Percentiles rank a stretch among this genome's conserved stretches.
Evolutionary conservation across 2,329 filamentous ascomycete genomes (phyloP).

Genomic region (Coniochaeta sp.): DNA sequence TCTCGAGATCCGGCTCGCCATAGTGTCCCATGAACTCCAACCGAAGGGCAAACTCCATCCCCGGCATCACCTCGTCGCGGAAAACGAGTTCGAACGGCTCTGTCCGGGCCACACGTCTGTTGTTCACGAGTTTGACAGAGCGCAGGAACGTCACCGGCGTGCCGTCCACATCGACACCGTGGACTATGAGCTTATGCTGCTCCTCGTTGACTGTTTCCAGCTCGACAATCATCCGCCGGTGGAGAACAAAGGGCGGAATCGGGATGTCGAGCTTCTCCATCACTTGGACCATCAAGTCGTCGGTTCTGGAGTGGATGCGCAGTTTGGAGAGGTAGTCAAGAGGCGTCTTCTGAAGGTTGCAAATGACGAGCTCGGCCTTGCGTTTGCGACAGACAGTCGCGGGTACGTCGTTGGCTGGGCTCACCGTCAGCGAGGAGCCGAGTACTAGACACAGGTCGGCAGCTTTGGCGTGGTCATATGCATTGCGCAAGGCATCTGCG

Average conservation of each 20-base stretch:
- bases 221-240: constrained; percentile 23
- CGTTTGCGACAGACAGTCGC: constrained; percentile 23
- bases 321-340: constrained; percentile 26
- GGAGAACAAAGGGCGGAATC: constrained; percentile 31
- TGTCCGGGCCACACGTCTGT: constrained; percentile 22
- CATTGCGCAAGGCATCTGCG: constrained; percentile 17
- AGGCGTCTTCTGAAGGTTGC: constrained; percentile 38
- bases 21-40: constrained; percentile 42
- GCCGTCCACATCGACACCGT: constrained; percentile 31
- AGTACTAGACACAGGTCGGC: constrained; percentile 39
- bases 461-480: constrained; percentile 25
- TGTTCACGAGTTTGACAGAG: constrained; percentile 30
- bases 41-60: constrained; percentile 24
- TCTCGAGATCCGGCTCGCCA: constrained; percentile 31
- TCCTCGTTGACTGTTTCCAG: constrained; percentile 13
- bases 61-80: constrained; percentile 18
- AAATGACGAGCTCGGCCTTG: constrained; percentile 30
- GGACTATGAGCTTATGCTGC: constrained; percentile 20
- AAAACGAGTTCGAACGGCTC: constrained; percentile 32
- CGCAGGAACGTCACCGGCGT: constrained; percentile 32
- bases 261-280: constrained; percentile 29
- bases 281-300: constrained; percentile 30
- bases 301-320: constrained; percentile 27
- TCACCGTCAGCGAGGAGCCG: constrained; percentile 36
- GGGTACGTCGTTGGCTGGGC: constrained; percentile 33